phyloP scores from a whole-genome alignment of 2,329 filamentous ascomycete genomes.

The Colletotrichum gloeosporioides region DNA sequence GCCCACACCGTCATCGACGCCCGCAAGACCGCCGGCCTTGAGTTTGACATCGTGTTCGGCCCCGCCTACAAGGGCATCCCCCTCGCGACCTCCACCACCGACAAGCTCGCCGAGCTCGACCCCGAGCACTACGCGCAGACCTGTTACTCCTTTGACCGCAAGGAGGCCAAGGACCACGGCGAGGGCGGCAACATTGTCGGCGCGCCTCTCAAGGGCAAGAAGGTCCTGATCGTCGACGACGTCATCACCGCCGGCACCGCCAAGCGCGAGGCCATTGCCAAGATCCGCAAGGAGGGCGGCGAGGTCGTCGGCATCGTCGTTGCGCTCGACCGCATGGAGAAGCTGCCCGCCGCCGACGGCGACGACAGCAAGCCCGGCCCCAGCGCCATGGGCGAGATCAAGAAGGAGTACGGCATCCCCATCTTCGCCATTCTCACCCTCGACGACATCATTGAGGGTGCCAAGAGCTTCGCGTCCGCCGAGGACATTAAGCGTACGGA shows the following conservation, averaged over 20 bases:
- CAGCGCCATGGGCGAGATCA: conserved; percentile 86
- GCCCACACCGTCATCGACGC: conserved; percentile 67
- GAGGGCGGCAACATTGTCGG: conserved; percentile 95
- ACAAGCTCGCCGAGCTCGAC: conserved; percentile 76
- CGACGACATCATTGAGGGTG: conserved; percentile 78
- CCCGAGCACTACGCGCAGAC: conserved; percentile 68
- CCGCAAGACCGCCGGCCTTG: conserved; percentile 43
- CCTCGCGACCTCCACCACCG: conserved; percentile 77
- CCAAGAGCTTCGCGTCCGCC: conserved; percentile 65
- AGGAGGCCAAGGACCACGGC: conserved; percentile 95
- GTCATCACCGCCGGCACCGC: conserved; percentile 96
- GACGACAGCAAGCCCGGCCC: conserved; percentile 73
- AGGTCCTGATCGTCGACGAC: conserved; percentile 91
- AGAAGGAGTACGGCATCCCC: conserved; percentile 82
- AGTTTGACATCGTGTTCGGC: conserved; percentile 88
- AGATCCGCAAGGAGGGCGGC: conserved; percentile 86
- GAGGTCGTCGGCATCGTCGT: conserved; percentile 87
- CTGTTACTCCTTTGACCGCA: conserved; percentile 92
- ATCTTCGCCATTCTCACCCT: conserved; percentile 85
- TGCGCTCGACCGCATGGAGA: conserved; percentile 86
- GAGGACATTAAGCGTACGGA: conserved; percentile 71
- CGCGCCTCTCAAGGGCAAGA: conserved; percentile 82
- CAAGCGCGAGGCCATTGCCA: conserved; percentile 88
- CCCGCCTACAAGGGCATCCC: conserved; percentile 98
- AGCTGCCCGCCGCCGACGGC: conserved; percentile 67